Evolutionary conservation across 345 rosid species (phyloP), one percentile per base, ranked within the genome.

Genomic region (Lepidium aucheri): DNA sequence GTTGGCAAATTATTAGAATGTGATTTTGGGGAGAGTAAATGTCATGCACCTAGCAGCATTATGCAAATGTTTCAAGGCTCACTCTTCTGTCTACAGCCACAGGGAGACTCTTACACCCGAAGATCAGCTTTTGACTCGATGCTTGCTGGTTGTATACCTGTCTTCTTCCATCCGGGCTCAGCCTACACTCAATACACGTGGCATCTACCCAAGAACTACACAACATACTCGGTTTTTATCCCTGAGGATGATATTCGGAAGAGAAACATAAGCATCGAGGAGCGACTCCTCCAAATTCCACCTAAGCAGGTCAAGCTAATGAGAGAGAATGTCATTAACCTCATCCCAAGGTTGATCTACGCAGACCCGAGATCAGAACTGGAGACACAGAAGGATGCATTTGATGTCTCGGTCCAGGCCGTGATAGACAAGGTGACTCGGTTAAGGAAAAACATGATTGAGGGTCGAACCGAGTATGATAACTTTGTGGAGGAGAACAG

Each of bases 151-250:
- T 91, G 98, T 60, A 87, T 89, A 71, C 91, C 98, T 0, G 88
- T 89, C 30, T 92, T 92, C 84, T 87, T 89, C 73, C 98, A 92
- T 71, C 97, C 98, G 0, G 98, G 91, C 4, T 89, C 98, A 1
- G 98, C 97, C 0, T 87, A 87, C 80, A 86, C 91, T 0, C 97
- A 87, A 33, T 92, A 89, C 71, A 86, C 88, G 13, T 89, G 98
- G 98, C 93, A 87, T 78, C 89, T 89, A 39, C 98, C 93, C 0
- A 89, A 83, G 81, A 80, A 92, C 75, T 86, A 74, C 65, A 74
- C 88, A 16, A 83, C 84, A n/a, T 92, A 87, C 69, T 92, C 98
- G 0, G 91, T 92, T 24, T 90, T 88, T 78, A 87, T 93, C 52
- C 94, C 91, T 0, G 91, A 82, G 81, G 87, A 87, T 60, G 86